Evolutionary conservation across 306 rosid genomes (phyloP), one percentile per base, ranked within the genome.

Genomic region (Lathyrus tuberosus): DNA sequence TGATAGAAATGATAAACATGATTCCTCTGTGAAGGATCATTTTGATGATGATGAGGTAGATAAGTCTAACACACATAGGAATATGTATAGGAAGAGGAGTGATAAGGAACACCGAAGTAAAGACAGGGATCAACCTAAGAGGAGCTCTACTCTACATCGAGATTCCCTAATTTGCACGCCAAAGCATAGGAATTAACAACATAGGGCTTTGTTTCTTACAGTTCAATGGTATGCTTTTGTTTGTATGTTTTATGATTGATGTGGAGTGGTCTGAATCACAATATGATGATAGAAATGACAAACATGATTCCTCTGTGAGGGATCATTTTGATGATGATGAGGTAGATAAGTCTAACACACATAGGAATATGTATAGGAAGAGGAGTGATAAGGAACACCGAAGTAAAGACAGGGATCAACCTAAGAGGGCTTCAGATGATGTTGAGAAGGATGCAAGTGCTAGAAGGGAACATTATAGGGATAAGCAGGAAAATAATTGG

Each of bases 61-160:
- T 28, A 88, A 70, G 63, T 82, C 84, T 12, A 81, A 82, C 75
- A 86, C 80, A 69, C 91, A 82, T 68, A 84, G 86, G n/a, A n/a
- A n/a, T n/a, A n/a, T n/a, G n/a, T n/a, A n/a, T n/a, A n/a, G n/a
- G n/a, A n/a, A n/a, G n/a, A 66, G 81, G 86, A 76, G 88, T 56
- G 96, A 89, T 33, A 89, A 75, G 84, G 96, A 89, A 20, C 80
- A 80, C 58, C 86, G 84, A 65, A 88, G 83, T 77, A 88, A 81
- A 70, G 91, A 90, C 52, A 74, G 86, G 46, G 92, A 88, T 8
- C 82, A 79, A 47, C 78, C 61, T 4, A 85, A 82, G 87, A 80
- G 86, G 80, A n/a, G n/a, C n/a, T n/a, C n/a, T n/a, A n/a, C n/a
- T n/a, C n/a, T n/a, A n/a, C n/a, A n/a, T n/a, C n/a, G n/a, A n/a